phyloP scores from a whole-genome alignment of 148 eudicot genomes.

The Dysphania ambrosioides region DNA sequence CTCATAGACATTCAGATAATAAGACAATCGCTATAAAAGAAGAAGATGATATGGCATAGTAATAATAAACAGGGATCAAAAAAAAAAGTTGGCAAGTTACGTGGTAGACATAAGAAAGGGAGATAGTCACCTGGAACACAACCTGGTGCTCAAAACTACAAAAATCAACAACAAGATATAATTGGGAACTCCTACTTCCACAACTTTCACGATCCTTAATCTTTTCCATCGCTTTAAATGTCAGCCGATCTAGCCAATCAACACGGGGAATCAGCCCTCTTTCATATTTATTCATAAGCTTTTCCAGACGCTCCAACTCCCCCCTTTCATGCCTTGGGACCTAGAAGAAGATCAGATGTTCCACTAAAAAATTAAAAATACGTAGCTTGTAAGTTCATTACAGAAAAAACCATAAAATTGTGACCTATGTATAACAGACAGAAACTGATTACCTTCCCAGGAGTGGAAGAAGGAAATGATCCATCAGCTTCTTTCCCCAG shows the following conservation, averaged over 20 bases:
- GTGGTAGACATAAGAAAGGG: slow-evolving; percentile 3
- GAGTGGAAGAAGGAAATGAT: slow-evolving; percentile 69
- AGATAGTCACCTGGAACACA: slow-evolving; percentile 72
- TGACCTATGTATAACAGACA: background rate
- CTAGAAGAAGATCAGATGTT: slow-evolving; percentile 31
- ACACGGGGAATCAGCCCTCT: slow-evolving; percentile 93
- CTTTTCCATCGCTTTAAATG: slow-evolving; percentile 86
- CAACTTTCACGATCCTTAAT: slow-evolving; percentile 82
- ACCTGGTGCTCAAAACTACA: slow-evolving; percentile 96
- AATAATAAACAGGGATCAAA: slow-evolving; percentile 3
- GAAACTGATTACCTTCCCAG: slow-evolving; percentile 67
- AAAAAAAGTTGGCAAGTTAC: background rate
- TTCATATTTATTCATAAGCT: slow-evolving; percentile 95
- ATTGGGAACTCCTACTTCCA: slow-evolving; percentile 67
- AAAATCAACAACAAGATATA: slow-evolving; percentile 79
- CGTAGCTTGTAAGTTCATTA: slow-evolving; percentile 13
- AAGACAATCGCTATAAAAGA: background rate
- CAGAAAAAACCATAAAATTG: background rate
- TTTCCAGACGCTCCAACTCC: slow-evolving; percentile 92
- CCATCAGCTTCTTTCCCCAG: slow-evolving; percentile 88
- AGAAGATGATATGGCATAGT: background rate
- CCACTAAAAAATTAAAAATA: slow-evolving; percentile 1
- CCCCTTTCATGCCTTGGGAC: slow-evolving; percentile 96
- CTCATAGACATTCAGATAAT: background rate
- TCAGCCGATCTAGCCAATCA: slow-evolving; percentile 95